Evolutionary conservation across 169 alveolate genomes (phyloP).

Genomic region (Ichthyophthirius multifiliis): DNA sequence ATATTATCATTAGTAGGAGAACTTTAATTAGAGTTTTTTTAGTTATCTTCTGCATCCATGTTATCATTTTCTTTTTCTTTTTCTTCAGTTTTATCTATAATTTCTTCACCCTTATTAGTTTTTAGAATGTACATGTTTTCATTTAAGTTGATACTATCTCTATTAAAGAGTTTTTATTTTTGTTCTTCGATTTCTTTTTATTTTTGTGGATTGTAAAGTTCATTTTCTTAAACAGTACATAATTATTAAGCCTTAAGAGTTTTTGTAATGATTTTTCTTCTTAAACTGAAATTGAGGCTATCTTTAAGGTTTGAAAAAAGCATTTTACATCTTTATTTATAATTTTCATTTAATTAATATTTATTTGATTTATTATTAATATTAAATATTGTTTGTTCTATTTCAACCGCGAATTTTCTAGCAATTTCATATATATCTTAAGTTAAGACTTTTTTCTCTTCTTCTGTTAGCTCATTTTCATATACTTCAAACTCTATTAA

Average conservation of each 20-base stretch:
- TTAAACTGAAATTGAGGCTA: neutral
- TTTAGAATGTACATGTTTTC: neutral
- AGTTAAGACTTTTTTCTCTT: neutral
- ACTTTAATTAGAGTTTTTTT: neutral
- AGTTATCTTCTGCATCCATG: neutral
- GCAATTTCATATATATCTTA: slow-evolving; percentile 1
- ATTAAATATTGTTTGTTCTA: neutral
- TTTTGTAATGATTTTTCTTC: neutral
- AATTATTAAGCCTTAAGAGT: neutral
- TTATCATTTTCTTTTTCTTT: too few species aligned
- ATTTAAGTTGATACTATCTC: neutral
- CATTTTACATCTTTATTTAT: neutral
- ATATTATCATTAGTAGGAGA: neutral
- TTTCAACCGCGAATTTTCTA: neutral
- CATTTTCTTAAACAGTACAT: neutral
- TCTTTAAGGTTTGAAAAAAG: neutral
- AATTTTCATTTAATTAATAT: neutral
- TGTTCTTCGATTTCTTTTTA: neutral
- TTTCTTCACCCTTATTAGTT: neutral
- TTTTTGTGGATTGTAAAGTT: neutral
- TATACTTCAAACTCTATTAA: neutral
- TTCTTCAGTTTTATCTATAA: too few species aligned
- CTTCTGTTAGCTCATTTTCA: neutral
- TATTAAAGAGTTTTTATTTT: neutral
- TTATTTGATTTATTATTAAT: neutral